Base-by-base conservation (phyloP, 371 early-diverging fungal genomes). In the Mortierella sp. region DNA sequence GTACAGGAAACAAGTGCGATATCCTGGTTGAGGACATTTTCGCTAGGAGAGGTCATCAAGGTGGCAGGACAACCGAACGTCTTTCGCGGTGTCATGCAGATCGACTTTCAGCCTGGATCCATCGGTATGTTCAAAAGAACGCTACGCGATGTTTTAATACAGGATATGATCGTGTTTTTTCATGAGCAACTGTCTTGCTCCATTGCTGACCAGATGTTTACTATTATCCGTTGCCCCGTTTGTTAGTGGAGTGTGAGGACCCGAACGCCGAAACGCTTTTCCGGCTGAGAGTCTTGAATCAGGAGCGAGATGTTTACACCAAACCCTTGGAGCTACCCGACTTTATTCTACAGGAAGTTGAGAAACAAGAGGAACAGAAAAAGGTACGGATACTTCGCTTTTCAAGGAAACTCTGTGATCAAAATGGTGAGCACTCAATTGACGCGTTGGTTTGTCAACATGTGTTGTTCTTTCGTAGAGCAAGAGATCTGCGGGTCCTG, bases 231-330 rank as follows among this genome's bases (percentile, higher is more conserved):
- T n/a, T 22, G n/a, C 34, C 13, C 41, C 11, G 31, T 24, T 40
- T n/a, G 26, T 6, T 68, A 80, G 80, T 10, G 19, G 29, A 26
- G 13, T 80, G 73, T 41, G 45, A 26, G 0, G 80, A 76, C 29
- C 76, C 80, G 1, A 80, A 80, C 43, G 80, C 68, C n/a, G 80
- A 80, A 22, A 80, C 80, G 0, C 34, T 70, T 3, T 80, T 80
- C 58, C 72, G 80, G 11, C 40, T 80, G 29, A 58, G 52, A 29
- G 80, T 80, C 3, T 45, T 80, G 52, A 73, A 69, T 63, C 44
- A 39, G 52, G 80, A 80, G 44, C 58, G 47, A 10, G 22, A 19
- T 64, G 70, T 76, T 8, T 80, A 80, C 52, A 43, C 76, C 3
- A 50, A 76, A n/a, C 70, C 69, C 2, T 31, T 76, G 6, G 45